Evolutionary conservation across 345 rosid species (phyloP).

Genomic region (Eucalyptus cloeziana): DNA sequence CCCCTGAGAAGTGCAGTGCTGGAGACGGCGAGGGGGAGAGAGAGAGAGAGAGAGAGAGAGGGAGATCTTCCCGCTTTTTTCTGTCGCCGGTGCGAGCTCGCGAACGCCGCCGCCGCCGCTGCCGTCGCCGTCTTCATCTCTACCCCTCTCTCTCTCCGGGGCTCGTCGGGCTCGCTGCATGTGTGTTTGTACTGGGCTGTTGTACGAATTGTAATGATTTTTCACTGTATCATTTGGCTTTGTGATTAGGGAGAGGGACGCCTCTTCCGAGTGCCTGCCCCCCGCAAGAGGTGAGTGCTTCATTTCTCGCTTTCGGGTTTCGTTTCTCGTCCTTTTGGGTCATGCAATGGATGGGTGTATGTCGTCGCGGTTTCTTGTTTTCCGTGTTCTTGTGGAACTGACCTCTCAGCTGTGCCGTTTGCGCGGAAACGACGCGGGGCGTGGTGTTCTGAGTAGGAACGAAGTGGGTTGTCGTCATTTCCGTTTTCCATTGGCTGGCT

Average conservation of each 20-base stretch:
- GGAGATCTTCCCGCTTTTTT: not conserved
- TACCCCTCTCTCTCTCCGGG: not conserved
- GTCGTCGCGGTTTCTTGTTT: not conserved
- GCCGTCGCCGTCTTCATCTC: not conserved
- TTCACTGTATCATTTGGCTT: not conserved
- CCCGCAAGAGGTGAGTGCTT: not conserved
- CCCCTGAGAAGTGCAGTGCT: not conserved
- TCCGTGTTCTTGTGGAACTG: not conserved
- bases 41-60: not conserved
- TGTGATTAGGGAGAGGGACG: not conserved
- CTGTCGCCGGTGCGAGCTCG: not conserved
- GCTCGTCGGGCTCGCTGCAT: not conserved
- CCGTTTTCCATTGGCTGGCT: not conserved
- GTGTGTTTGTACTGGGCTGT: not conserved
- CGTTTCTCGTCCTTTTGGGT: not conserved
- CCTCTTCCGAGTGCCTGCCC: not conserved
- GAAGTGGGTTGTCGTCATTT: not conserved
- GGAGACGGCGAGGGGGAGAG: not conserved
- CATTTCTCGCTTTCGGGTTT: not conserved
- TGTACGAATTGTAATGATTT: not conserved
- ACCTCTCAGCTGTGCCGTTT: not conserved
- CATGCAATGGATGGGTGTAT: not conserved
- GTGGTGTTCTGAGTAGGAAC: not conserved
- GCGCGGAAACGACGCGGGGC: not conserved
- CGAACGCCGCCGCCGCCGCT: not conserved